Conservation (phyloP, 2,329 filamentous ascomycete genomes). For the Microdochium nivale region DNA sequence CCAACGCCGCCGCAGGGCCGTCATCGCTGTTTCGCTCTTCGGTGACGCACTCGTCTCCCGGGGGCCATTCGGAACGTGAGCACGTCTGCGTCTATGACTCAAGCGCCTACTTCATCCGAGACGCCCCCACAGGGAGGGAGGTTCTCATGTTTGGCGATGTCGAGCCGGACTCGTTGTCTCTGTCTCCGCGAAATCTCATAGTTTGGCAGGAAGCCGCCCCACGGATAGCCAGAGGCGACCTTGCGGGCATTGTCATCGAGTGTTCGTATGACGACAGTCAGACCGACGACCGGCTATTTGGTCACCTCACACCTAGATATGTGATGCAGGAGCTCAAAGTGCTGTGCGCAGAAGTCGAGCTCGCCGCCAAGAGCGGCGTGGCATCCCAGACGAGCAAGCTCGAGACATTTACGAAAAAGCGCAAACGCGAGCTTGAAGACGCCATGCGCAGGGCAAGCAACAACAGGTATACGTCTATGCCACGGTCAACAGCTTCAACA, state of each 20-base stretch:
- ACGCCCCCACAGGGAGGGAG: conserved; percentile 61
- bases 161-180: conserved; percentile 79
- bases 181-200: conserved; percentile 69
- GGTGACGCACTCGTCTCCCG: conserved; percentile 3
- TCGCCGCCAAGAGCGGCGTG: conserved; percentile 18
- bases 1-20: conserved; percentile 14
- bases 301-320: conserved; percentile 79
- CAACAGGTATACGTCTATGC: conserved; percentile 6
- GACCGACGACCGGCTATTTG: conserved; percentile 70
- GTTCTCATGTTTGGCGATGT: conserved; percentile 93
- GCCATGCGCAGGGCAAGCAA: conserved; percentile 4
- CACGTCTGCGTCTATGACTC: conserved; percentile 70
- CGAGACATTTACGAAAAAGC: conserved; percentile 46
- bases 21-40: conserved; percentile 17
- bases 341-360: conserved; percentile 63
- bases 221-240: conserved; percentile 64
- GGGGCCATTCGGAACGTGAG: conserved; percentile 26
- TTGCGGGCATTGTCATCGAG: conserved; percentile 86
- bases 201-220: conserved; percentile 87
- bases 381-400: conserved; percentile 20
- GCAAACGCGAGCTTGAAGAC: conserved; percentile 47
- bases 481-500: conserved; percentile 5
- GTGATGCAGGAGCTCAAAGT: conserved; percentile 68
- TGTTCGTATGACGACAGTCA: conserved; percentile 85
- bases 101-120: conserved; percentile 87